Evolutionary conservation across 192 early-diverging fungal species (phyloP).

Genomic region (Glomus cerebriforme): DNA sequence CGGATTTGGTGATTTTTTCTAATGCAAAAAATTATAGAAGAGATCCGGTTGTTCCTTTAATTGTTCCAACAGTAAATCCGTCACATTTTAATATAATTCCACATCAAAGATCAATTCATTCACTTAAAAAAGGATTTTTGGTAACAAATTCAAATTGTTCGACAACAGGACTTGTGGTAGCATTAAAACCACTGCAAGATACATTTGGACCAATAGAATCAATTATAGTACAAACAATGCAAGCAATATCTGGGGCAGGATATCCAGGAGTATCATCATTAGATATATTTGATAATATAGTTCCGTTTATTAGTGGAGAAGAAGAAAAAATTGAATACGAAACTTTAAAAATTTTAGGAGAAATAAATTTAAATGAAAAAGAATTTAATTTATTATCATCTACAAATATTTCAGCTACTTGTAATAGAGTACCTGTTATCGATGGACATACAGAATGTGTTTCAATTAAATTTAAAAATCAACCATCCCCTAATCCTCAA

Average conservation of each 20-base stretch:
- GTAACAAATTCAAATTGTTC: slow-evolving; percentile 99
- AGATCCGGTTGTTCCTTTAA: slow-evolving; percentile 83
- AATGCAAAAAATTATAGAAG: slow-evolving; percentile 98
- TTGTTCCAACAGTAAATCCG: slow-evolving; percentile 92
- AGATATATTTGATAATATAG: slow-evolving; percentile 95
- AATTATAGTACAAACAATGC: slow-evolving; percentile 88
- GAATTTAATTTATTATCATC: slow-evolving; percentile 55
- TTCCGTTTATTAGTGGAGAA: slow-evolving; percentile 93
- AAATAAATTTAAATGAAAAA: slow-evolving; percentile 50
- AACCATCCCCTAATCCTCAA: slow-evolving; percentile 71
- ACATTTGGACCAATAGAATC: slow-evolving; percentile 83
- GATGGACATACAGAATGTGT: slow-evolving; percentile 96
- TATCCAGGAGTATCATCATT: slow-evolving; percentile 95
- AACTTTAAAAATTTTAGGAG: slow-evolving; percentile 89
- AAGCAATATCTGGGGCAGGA: slow-evolving; percentile 96
- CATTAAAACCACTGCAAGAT: slow-evolving; percentile 86
- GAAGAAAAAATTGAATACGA: slow-evolving; percentile 98
- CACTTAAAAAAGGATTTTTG: slow-evolving; percentile 77
- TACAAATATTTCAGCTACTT: slow-evolving; percentile 88
- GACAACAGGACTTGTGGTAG: slow-evolving; percentile 94
- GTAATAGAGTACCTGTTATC: slow-evolving; percentile 95
- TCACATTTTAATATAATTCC: slow-evolving; percentile 83
- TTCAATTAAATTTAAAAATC: slow-evolving; percentile 78
- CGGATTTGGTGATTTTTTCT: slow-evolving; percentile 89
- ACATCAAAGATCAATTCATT: slow-evolving; percentile 66